Evolutionary conservation across 345 rosid genomes (phyloP).

Genomic region (Pseudoturritis turrita): DNA sequence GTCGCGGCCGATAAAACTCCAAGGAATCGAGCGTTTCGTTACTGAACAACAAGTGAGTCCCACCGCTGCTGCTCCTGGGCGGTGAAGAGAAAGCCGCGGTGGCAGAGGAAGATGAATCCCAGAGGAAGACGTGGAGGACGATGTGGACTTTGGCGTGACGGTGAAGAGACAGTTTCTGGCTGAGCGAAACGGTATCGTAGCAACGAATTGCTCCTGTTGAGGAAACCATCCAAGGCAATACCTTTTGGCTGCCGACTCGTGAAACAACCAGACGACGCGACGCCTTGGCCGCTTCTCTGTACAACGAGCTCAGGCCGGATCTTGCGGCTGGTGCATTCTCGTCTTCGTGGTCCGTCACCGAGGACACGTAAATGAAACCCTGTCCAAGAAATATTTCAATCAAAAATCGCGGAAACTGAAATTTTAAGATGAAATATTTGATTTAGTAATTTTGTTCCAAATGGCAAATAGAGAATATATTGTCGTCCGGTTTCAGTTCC

Average conservation of each 20-base stretch:
- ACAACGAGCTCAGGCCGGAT: slow-evolving; percentile 63
- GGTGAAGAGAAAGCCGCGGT: slow-evolving; percentile 24
- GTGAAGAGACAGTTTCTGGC: slow-evolving; percentile 91
- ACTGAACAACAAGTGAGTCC: slow-evolving; percentile 21
- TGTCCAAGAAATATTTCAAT: slow-evolving; percentile 23
- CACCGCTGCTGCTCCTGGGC: slow-evolving; percentile 20
- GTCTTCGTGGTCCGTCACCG: slow-evolving; percentile 58
- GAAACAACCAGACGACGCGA: slow-evolving; percentile 65
- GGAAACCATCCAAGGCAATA: slow-evolving; percentile 88
- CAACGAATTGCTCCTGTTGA: slow-evolving; percentile 87
- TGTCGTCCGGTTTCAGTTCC: too few species aligned
- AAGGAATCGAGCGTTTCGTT: slow-evolving; percentile 21
- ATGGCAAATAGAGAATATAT: too few species aligned
- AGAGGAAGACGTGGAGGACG: slow-evolving; percentile 59
- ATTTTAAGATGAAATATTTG: background rate
- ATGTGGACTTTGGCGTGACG: slow-evolving; percentile 79
- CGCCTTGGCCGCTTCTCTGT: slow-evolving; percentile 55
- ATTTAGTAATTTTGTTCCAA: too few species aligned
- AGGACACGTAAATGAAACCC: slow-evolving; percentile 93
- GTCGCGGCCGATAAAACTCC: slow-evolving; percentile 32
- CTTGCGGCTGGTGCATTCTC: slow-evolving; percentile 65
- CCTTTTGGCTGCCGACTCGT: slow-evolving; percentile 74
- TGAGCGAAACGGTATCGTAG: slow-evolving; percentile 75
- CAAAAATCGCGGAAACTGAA: background rate
- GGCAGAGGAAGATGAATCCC: slow-evolving; percentile 52